These are phyloP conservation scores for Tulasnella sp. DNA, from an alignment of 768 basidiomycete species.

Conservation along the genomic window DNA sequence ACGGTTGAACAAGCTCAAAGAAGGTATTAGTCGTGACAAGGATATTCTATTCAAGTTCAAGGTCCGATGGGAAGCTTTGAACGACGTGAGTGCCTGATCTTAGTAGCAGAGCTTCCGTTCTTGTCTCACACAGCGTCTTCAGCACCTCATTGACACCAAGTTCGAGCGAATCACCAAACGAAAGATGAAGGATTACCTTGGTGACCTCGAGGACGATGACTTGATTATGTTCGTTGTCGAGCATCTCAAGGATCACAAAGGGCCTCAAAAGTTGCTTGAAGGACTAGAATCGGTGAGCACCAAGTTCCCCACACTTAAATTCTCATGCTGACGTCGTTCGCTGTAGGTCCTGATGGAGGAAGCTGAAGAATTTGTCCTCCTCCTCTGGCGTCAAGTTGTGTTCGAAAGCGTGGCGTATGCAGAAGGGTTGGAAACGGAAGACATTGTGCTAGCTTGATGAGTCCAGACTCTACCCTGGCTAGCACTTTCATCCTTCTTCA, in stretches of 20 bases:
- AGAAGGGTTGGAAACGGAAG: conserved; percentile 79
- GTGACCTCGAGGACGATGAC: conserved; percentile 88
- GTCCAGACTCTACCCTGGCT: background rate
- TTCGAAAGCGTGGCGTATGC: conserved; percentile 93
- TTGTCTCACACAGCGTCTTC: background rate
- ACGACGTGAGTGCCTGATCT: conserved; percentile 49
- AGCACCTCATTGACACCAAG: conserved; percentile 77
- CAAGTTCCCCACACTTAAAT: background rate
- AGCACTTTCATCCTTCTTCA: background rate
- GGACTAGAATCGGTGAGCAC: conserved; percentile 78
- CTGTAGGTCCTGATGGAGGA: conserved; percentile 85
- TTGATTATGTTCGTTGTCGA: conserved; percentile 89
- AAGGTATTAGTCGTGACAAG: conserved; percentile 63
- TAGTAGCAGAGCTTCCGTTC: background rate
- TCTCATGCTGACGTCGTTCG: background rate
- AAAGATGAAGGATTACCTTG: conserved; percentile 77
- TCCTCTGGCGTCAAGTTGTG: conserved; percentile 83
- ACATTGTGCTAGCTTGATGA: conserved; percentile 45
- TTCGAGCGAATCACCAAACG: conserved; percentile 74
- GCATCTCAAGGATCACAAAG: conserved; percentile 83
- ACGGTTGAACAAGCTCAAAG: conserved; percentile 63
- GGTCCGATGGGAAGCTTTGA: conserved; percentile 85
- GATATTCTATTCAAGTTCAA: conserved; percentile 72
- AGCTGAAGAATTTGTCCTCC: conserved; percentile 62
- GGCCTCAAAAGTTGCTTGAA: conserved; percentile 74